Base-by-base conservation (phyloP, 441 rosid species). In the Pelargonium cotyledonis region DNA sequence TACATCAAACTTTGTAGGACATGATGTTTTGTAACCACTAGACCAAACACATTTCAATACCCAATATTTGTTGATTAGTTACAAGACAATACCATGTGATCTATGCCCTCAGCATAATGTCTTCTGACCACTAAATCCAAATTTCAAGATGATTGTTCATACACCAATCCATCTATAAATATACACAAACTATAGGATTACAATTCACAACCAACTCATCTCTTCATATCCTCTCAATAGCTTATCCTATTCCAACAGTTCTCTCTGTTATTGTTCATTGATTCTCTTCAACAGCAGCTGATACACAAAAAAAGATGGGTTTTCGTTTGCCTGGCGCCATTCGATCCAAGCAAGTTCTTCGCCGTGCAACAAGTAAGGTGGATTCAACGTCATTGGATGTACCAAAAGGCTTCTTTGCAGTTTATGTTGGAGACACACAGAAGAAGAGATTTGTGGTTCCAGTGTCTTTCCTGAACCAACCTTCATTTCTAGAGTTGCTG, bases 331-430 rank as follows among this genome's bases (percentile, higher is more conserved):
- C 19, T 16, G 60, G 23, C 5, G 23, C 9, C 2, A 8, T 53
- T 15, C 60, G 4, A 16, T 9, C 19, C 10, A 49, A 49, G 57
- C 60, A 53, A 16, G 4, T 53, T 53, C 21, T 53, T 2, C 23
- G 15, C 21, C 60, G 19, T 0, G 1, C 46, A 6, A 1, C 19
- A n/a, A 51, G 6, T 51, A 51, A 51, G 58, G 18, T 15, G 18
- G 58, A 51, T 3, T 53, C 60, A 23, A 61, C 64, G 23, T 11
- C 14, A 1, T 1, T 51, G 26, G 10, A 64, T 69, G 80, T 71
- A 10, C 86, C 83, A 0, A 83, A 83, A 67, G 89, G 88, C 46
- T 82, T 80, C 46, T 19, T 87, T 38, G 82, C 80, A 6, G 82
- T 84, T 41, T 84, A 85, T 46, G 83, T 85, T 47, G 88, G 91